Evolutionary conservation across 1,284 basidiomycete species (phyloP).

Genomic region (Retiboletus fuscus): DNA sequence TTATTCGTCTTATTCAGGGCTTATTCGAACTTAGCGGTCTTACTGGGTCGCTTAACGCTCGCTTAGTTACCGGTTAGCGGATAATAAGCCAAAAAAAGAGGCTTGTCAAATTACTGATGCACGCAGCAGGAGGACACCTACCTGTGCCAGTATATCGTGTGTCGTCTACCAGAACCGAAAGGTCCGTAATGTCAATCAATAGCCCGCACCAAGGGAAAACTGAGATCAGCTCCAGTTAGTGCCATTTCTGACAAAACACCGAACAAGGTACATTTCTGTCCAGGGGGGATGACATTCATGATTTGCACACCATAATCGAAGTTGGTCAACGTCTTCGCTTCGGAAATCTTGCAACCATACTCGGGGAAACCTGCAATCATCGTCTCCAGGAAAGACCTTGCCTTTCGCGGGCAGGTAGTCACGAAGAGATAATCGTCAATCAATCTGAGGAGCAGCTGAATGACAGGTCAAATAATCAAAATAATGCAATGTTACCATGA

Average conservation of each 20-base stretch:
- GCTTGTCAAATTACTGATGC: no score
- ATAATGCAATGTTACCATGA: not conserved
- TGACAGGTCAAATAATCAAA: slow-evolving; percentile 3
- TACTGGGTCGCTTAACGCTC: no score
- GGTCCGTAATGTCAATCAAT: slow-evolving; percentile 76
- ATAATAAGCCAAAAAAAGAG: no score
- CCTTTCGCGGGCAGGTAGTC: slow-evolving; percentile 75
- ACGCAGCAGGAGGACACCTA: slow-evolving; percentile 48
- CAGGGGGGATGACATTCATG: slow-evolving; percentile 63
- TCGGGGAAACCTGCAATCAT: slow-evolving; percentile 92
- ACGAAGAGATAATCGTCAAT: slow-evolving; percentile 96
- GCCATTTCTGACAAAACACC: slow-evolving; percentile 1
- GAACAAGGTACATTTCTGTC: slow-evolving; percentile 57
- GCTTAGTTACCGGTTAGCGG: no score
- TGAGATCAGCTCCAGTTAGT: slow-evolving; percentile 10
- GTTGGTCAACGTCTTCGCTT: slow-evolving; percentile 90
- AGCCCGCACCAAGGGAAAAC: slow-evolving; percentile 94
- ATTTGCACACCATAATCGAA: slow-evolving; percentile 76
- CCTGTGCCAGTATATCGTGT: slow-evolving; percentile 70
- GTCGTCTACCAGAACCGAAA: slow-evolving; percentile 84
- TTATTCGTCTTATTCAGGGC: no score
- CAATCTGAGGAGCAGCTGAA: slow-evolving; percentile 82
- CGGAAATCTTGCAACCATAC: slow-evolving; percentile 92
- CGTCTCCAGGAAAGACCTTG: slow-evolving; percentile 76
- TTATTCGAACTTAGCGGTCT: no score